Conservation (phyloP, 2,329 filamentous ascomycete species). For the Penicillium italicum region DNA sequence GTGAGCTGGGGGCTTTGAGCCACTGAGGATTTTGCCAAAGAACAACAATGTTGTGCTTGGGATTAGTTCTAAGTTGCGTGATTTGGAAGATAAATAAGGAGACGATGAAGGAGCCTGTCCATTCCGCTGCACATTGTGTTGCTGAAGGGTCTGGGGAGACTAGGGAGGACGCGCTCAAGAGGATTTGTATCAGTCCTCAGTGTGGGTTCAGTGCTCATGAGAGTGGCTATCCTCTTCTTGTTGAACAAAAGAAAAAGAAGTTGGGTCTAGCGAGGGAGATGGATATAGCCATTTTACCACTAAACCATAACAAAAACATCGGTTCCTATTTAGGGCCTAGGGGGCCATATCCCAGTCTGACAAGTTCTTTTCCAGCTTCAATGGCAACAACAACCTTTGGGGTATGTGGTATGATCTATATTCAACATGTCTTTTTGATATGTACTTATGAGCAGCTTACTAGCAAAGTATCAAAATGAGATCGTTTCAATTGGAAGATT, state of each 20-base stretch:
- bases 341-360: too few species aligned
- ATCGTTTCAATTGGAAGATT: not conserved
- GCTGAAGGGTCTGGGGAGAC: constrained; percentile 63
- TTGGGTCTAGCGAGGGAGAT: constrained; percentile 64
- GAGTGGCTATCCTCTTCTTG: constrained; percentile 64
- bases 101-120: constrained; percentile 58
- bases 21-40: constrained; percentile 57
- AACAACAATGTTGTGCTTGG: constrained; percentile 63
- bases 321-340: too few species aligned
- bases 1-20: constrained; percentile 63
- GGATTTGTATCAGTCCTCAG: constrained; percentile 66
- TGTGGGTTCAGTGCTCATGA: constrained; percentile 73
- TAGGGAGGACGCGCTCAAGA: constrained; percentile 64
- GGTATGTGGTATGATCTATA: not conserved
- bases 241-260: constrained; percentile 70
- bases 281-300: too few species aligned
- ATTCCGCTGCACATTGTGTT: constrained; percentile 63
- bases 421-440: constrained; percentile 6
- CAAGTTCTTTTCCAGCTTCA: constrained; percentile 17
- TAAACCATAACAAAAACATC: too few species aligned
- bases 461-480: not conserved
- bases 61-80: constrained; percentile 60
- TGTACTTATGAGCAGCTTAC: not conserved
- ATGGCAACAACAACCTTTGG: constrained; percentile 11
- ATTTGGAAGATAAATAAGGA: constrained; percentile 63